Base-by-base conservation (phyloP, 2,329 filamentous ascomycete genomes). In the Thermothelomyces thermophilus region DNA sequence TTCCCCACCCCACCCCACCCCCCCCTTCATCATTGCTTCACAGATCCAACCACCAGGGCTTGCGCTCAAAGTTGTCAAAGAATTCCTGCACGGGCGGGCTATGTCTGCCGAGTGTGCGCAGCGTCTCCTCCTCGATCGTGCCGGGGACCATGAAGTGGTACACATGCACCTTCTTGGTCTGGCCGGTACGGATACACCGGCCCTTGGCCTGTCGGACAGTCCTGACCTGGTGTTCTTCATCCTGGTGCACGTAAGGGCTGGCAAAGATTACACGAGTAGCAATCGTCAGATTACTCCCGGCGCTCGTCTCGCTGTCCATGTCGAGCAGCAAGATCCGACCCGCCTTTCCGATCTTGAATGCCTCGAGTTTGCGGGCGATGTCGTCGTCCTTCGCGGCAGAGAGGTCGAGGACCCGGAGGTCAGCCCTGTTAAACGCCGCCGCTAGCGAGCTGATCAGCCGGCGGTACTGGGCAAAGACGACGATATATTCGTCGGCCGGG, bases 191-290 rank as follows among this genome's bases (percentile, higher is more conserved):
- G 22, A 70, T 53, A 46, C 62, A 67, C 2, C 71, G 62, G 0
- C 70, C 71, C 41, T 58, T 60, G 2, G 71, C 70, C 56, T 74
- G 71, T 30, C 62, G 59, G 56, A 71, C 66, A 40, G 63, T 65
- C 40, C 62, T 60, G 8, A 66, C 59, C 41, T 64, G 70, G 4
- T 63, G 58, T 5, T 64, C 59, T 44, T 64, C 60, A 41, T 66
- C 59, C 5, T 55, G 53, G 17, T 62, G 65, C 13, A 66, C 41
- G 5, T 65, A 61, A 0, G 70, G 67, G 5, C 62, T 66, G 0
- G 65, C 62, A 45, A 73, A 72, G 36, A 74, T 63, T 42, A 73
- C 59, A 46, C 73, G 70, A 48, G 69, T 72, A 1, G 70, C 70
- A 19, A 65, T 60, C 10, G 66, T 66, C 11, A 72, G 58, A 51